Evolutionary conservation across 352 stramenopile species (phyloP).

Genomic region (Globisporangium apiculatum): DNA sequence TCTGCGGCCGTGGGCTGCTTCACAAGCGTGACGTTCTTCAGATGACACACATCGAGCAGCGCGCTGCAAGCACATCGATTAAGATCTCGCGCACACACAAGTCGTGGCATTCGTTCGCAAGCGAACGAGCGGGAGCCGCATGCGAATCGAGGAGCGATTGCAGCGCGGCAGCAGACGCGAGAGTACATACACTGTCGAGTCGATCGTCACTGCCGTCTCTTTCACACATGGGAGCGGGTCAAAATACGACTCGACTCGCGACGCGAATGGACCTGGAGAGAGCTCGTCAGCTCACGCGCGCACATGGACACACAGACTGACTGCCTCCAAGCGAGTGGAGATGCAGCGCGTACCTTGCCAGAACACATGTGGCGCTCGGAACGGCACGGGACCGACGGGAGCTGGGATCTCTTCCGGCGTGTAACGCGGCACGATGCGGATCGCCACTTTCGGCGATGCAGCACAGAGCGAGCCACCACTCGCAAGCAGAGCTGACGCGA

Average conservation of each 20-base stretch:
- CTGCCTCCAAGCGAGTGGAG: not conserved
- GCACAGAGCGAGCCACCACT: conserved; percentile 20
- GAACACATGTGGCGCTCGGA: conserved; percentile 32
- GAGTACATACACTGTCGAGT: conserved; percentile 30
- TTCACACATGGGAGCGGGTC: conserved; percentile 28
- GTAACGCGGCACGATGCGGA: conserved; percentile 43
- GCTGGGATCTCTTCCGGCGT: conserved; percentile 9
- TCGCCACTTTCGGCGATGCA: conserved; percentile 49
- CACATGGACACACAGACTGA: not conserved
- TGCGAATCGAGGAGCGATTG: not conserved
- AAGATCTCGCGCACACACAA: not conserved
- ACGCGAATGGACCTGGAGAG: conserved; percentile 30
- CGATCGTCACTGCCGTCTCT: conserved; percentile 31
- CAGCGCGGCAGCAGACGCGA: not conserved
- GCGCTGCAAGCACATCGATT: conserved; percentile 17
- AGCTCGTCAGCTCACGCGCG: not conserved
- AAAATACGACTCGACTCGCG: conserved; percentile 12
- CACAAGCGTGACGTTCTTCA: conserved; percentile 53
- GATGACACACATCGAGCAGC: conserved; percentile 48
- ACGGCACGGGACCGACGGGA: conserved; percentile 27
- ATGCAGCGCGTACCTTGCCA: conserved; percentile 21
- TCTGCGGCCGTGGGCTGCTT: conserved; percentile 10
- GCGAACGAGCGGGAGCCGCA: too few relatives aligned
- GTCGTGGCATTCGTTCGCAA: too few relatives aligned
- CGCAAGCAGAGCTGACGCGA: conserved; percentile 15